phyloP scores from a whole-genome alignment of 768 basidiomycete genomes.

The Pisolithus sp. region DNA sequence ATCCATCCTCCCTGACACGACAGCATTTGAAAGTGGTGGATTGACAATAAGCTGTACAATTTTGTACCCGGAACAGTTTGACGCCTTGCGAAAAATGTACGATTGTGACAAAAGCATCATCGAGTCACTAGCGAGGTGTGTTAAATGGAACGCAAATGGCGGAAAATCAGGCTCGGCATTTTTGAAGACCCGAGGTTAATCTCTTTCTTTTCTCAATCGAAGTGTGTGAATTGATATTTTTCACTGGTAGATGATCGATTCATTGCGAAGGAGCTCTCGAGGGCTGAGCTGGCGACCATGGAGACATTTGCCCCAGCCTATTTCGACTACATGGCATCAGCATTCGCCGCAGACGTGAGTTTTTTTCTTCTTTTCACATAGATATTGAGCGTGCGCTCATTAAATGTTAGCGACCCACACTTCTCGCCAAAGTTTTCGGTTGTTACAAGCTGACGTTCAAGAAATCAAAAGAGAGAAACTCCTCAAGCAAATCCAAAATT shows the following conservation, averaged over 20 bases:
- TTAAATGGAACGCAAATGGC: constrained; percentile 93
- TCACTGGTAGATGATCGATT: constrained; percentile 80
- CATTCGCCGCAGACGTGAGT: constrained; percentile 75
- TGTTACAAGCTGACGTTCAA: constrained; percentile 92
- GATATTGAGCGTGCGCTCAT: constrained; percentile 6
- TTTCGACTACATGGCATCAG: constrained; percentile 97
- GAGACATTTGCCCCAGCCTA: constrained; percentile 96
- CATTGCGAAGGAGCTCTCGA: constrained; percentile 94
- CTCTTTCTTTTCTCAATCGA: background rate
- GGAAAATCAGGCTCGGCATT: constrained; percentile 98
- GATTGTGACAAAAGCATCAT: constrained; percentile 93
- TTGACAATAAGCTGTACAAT: constrained; percentile 90
- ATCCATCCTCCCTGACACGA: constrained; percentile 2
- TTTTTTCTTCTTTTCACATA: background rate
- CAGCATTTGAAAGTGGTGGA: constrained; percentile 87
- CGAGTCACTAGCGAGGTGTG: constrained; percentile 87
- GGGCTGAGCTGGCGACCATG: constrained; percentile 88
- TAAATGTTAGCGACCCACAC: constrained; percentile 69
- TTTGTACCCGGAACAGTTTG: constrained; percentile 95
- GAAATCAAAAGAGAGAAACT: constrained; percentile 63
- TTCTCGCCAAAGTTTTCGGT: constrained; percentile 94
- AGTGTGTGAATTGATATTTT: background rate
- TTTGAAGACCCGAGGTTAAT: constrained; percentile 84
- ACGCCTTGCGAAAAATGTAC: constrained; percentile 85
- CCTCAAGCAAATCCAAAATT: constrained; percentile 58